phyloP scores from a whole-genome alignment of 768 basidiomycete species.

The Boletus sp. region DNA sequence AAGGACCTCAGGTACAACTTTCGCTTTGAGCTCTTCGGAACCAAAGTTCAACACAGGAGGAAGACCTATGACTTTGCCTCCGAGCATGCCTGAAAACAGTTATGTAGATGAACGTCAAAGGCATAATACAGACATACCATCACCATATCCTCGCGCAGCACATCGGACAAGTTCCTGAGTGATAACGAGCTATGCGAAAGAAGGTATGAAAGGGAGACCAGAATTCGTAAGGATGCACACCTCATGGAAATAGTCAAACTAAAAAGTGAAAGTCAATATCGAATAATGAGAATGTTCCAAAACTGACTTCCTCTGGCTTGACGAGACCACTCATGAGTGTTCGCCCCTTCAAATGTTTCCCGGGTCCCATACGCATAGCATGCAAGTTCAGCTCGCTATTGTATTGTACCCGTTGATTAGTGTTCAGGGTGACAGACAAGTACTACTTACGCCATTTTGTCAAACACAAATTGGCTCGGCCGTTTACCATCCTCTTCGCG shows the following conservation, averaged over 20 bases:
- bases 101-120: not conserved
- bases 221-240: constrained; percentile 40
- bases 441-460: constrained; percentile 70
- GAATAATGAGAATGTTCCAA: not conserved
- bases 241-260: constrained; percentile 73
- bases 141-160: constrained; percentile 62
- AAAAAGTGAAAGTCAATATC: constrained; percentile 21
- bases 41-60: constrained; percentile 74
- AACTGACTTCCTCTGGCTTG: constrained; percentile 65
- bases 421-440: not conserved
- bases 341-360: constrained; percentile 79
- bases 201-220: not conserved
- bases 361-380: constrained; percentile 91
- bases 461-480: constrained; percentile 70
- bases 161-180: constrained; percentile 61
- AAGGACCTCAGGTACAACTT: constrained; percentile 50
- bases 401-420: not conserved
- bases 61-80: constrained; percentile 66
- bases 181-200: constrained; percentile 47
- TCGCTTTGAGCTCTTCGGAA: constrained; percentile 48
- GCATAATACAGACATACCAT: constrained; percentile 39
- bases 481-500: constrained; percentile 91
- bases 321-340: constrained; percentile 71
- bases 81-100: constrained; percentile 37
- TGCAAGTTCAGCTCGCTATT: constrained; percentile 67